Evolutionary conservation across 352 stramenopile species (phyloP), one percentile per base, ranked within the genome.

Genomic region (Phytophthora fragariae): DNA sequence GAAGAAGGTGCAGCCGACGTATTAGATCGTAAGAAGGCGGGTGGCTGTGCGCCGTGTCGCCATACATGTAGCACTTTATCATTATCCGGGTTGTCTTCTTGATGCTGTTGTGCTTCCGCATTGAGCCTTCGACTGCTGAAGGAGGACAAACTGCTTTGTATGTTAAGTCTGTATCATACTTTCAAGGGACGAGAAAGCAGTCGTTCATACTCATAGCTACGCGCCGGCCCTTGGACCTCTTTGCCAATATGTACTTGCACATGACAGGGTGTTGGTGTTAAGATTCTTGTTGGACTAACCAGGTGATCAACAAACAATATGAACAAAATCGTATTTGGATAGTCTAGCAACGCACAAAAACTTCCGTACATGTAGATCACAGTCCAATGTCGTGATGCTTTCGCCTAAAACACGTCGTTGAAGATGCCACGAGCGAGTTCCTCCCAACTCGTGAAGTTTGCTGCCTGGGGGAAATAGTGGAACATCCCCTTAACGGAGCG

Each of bases 1-100:
- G 59, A 97, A 97, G 82, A 77, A 96, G 78, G 75, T 97, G 57
- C 90, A 96, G 79, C 83, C 84, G 46, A 86, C 85, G 72, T 96
- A 95, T 84, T 96, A 94, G 79, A 80, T 54, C 53, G 62, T 73
- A 72, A 68, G 55, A 76, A 56, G 59, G 60, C 63, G 46, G 31
- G 17, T 56, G 37, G 50, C 39, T 63, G 47, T 50, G 27, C 60
- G 52, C 62, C n/a, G 41, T 27, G 39, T 57, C 53, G 71, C 31
- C 2, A 31, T 82, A 80, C 65, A 83, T 77, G 72, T 76, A 82
- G 72, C 71, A 76, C 74, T 83, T 79, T 79, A 80, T 73, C 64
- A 76, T 62, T 72, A 21, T 14, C 52, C 29, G n/a, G 46, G 14
- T 29, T 68, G 62, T 19, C 59, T 66, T 39, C 35, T 46, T 65